Percentiles rank a stretch among this genome's conserved stretches.
Evolutionary conservation across 257 asterid species (phyloP).

Genomic region (Solanum dulcamara): DNA sequence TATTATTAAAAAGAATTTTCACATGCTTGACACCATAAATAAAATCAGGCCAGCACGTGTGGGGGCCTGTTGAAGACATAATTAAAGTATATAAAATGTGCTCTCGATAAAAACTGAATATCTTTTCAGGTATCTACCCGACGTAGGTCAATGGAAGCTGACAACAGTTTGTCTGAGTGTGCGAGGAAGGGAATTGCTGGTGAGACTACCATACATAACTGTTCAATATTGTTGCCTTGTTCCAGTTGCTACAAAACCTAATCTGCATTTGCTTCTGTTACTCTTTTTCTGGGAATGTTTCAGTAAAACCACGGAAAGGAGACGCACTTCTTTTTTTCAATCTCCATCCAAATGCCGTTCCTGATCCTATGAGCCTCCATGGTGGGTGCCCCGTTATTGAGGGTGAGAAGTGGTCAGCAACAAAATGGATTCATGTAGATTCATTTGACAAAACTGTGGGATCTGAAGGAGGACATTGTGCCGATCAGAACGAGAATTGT

Average conservation of each 20-base stretch:
- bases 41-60: not conserved
- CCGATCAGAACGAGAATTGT: conserved; percentile 44
- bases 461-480: conserved; percentile 41
- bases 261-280: not conserved
- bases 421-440: conserved; percentile 95
- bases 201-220: conserved; percentile 14
- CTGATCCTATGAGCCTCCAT: conserved; percentile 74
- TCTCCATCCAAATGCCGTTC: conserved; percentile 59
- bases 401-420: conserved; percentile 99
- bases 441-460: conserved; percentile 56
- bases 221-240: not conserved
- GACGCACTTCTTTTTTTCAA: conserved; percentile 90
- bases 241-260: not conserved
- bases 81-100: not conserved
- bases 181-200: conserved; percentile 88
- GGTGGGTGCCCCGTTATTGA: conserved; percentile 94
- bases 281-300: not conserved
- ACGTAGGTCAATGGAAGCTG: conserved; percentile 54
- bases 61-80: not conserved
- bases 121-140: conserved; percentile 51
- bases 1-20: not conserved
- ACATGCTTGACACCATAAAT: not conserved
- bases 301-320: conserved; percentile 92
- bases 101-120: not conserved
- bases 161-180: conserved; percentile 63